Evolutionary conservation across 2,329 filamentous ascomycete genomes (phyloP).

Genomic region (Dactylellina drechsleri): DNA sequence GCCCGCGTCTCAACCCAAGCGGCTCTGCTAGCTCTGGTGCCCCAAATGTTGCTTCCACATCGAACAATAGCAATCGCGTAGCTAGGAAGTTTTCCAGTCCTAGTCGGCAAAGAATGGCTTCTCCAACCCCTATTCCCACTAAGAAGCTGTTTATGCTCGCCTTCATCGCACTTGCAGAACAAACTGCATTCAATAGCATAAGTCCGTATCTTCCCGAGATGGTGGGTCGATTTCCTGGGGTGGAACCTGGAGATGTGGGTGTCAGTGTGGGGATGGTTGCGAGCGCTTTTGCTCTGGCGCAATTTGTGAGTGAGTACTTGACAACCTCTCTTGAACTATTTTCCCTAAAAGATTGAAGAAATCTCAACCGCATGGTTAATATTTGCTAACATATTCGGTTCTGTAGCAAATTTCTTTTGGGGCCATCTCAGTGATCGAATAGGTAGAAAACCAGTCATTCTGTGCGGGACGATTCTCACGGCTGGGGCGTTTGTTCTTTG

Average conservation of each 20-base stretch:
- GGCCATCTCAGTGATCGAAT: slow-evolving; percentile 82
- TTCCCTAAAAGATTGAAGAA: background rate
- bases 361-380: background rate
- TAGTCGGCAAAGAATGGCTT: slow-evolving; percentile 61
- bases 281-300: slow-evolving; percentile 89
- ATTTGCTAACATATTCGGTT: background rate
- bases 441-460: slow-evolving; percentile 82
- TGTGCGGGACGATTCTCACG: slow-evolving; percentile 83
- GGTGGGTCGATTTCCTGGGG: slow-evolving; percentile 84
- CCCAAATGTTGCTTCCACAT: slow-evolving; percentile 29
- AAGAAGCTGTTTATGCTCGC: slow-evolving; percentile 86
- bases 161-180: slow-evolving; percentile 88
- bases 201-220: slow-evolving; percentile 94
- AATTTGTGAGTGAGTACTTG: slow-evolving; percentile 72
- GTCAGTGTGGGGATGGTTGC: slow-evolving; percentile 91
- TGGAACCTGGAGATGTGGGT: slow-evolving; percentile 76
- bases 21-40: slow-evolving; percentile 60
- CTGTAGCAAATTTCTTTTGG: slow-evolving; percentile 81
- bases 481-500: slow-evolving; percentile 84
- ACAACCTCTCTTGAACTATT: background rate
- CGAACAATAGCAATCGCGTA: slow-evolving; percentile 8
- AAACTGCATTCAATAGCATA: slow-evolving; percentile 96
- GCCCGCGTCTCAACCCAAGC: slow-evolving; percentile 56
- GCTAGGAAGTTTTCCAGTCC: slow-evolving; percentile 18
- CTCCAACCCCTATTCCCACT: slow-evolving; percentile 78